These are phyloP conservation scores for Xerocomus minutiporus DNA, from an alignment of 1,284 basidiomycete genomes.

Conservation along the genomic window DNA sequence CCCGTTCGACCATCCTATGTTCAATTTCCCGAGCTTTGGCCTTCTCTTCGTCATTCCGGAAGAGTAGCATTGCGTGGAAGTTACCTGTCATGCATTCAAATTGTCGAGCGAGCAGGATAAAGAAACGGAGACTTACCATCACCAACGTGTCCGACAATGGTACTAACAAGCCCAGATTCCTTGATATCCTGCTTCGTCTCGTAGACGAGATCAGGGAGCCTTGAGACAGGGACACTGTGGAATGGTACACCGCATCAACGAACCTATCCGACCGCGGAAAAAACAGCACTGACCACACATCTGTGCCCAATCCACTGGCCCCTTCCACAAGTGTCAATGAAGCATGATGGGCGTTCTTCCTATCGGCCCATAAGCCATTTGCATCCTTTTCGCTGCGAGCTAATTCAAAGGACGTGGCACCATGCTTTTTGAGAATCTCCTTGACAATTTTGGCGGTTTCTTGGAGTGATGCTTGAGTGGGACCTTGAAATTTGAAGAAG, in stretches of 20 bases:
- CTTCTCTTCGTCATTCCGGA: constrained; percentile 59
- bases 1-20: constrained; percentile 65
- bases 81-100: constrained; percentile 38
- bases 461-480: constrained; percentile 52
- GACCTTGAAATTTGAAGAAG: constrained; percentile 87
- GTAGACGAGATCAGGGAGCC: constrained; percentile 69
- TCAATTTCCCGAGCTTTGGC: constrained; percentile 49
- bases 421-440: constrained; percentile 58
- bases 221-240: constrained; percentile 73
- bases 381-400: constrained; percentile 69
- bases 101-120: background rate
- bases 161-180: constrained; percentile 54
- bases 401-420: constrained; percentile 67
- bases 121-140: constrained; percentile 55
- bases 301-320: constrained; percentile 71
- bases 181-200: constrained; percentile 74
- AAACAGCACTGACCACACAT: constrained; percentile 65
- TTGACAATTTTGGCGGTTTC: constrained; percentile 62
- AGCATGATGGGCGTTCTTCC: constrained; percentile 80
- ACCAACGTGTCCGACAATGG: constrained; percentile 79
- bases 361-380: constrained; percentile 74
- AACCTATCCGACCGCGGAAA: background rate
- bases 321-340: constrained; percentile 65
- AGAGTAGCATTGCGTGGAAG: constrained; percentile 56
- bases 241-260: constrained; percentile 1